Percentiles rank a stretch among this genome's conserved stretches.
These are phyloP conservation scores for Quercus parvula DNA, from an alignment of 306 rosid genomes.

Conservation along the genomic window DNA sequence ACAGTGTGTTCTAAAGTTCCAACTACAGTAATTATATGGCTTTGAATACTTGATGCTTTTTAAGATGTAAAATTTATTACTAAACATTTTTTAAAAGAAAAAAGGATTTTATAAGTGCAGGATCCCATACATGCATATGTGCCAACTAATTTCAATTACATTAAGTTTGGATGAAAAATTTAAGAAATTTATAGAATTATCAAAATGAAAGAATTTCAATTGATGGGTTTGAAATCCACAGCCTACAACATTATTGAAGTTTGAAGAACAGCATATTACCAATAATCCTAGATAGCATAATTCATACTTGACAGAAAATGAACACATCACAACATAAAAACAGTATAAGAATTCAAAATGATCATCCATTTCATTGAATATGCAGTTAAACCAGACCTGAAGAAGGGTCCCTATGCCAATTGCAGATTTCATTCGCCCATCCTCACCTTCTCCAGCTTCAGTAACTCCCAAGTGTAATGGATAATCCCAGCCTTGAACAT, in stretches of 20 bases:
- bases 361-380: not conserved
- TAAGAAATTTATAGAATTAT: not conserved
- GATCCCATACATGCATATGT: not conserved
- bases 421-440: conserved; percentile 99
- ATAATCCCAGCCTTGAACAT: conserved; percentile 95
- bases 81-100: too few species aligned
- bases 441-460: conserved; percentile 99
- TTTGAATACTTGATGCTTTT: not conserved
- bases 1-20: not conserved
- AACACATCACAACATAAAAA: not conserved
- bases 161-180: not conserved
- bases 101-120: not conserved
- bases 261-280: not conserved
- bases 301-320: conserved; percentile 2
- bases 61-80: not conserved
- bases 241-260: conserved; percentile 1
- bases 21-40: not conserved
- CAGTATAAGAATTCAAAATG: not conserved
- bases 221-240: not conserved
- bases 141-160: not conserved
- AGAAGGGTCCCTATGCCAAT: conserved; percentile 99
- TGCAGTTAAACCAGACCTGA: conserved; percentile 53
- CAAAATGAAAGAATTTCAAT: not conserved
- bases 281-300: not conserved
- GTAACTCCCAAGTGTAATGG: conserved; percentile 98